Evolutionary conservation across 371 early-diverging fungal genomes (phyloP), one percentile per base, ranked within the genome.

Genomic region (Actinomucor elegans): DNA sequence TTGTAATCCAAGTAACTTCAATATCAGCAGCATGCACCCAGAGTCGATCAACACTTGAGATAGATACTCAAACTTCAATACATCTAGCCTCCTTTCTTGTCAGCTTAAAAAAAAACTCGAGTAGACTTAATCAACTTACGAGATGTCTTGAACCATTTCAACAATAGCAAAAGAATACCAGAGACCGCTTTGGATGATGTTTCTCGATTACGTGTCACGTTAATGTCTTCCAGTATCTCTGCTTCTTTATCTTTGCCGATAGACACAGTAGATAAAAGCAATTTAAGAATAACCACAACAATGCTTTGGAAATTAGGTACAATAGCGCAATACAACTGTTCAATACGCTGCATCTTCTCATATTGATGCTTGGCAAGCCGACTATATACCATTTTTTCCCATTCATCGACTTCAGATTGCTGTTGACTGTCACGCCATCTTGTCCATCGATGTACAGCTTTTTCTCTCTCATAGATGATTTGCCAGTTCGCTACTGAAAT

Each of bases 1-100:
- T 55, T 89, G 90, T 29, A 91, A 74, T 2, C 89, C 90, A 41
- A 92, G 75, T 60, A 94, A 80, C 56, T 91, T 92, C 26, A 94
- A 70, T 20, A 92, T 84, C 23, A 94, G 63, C 10, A 94, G 73
- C 24, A 91, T 74, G 45, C 90, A 86, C 34, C 91, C 92, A 27
- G 90, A 89, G 62, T 94, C 94, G 23, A 91, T 81, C 38, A 94
- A 66, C 0, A 88, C 72, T 55, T 89, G 90, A 5, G 85, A 84
- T 2, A 91, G 57, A 65, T 91, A 88, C 60, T 93, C 91, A 66
- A 86, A 90, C 52, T 86, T 87, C 21, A 90, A 57, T 3, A 82
- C 77, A 61, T 94, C 88, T 86, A 55, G 4, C n/a, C n/a, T n/a
- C n/a, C n/a, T n/a, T n/a, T n/a, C n/a, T n/a, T n/a, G n/a, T n/a